These are phyloP conservation scores for Quercus ilex DNA, from an alignment of 306 rosid species.

Conservation along the genomic window DNA sequence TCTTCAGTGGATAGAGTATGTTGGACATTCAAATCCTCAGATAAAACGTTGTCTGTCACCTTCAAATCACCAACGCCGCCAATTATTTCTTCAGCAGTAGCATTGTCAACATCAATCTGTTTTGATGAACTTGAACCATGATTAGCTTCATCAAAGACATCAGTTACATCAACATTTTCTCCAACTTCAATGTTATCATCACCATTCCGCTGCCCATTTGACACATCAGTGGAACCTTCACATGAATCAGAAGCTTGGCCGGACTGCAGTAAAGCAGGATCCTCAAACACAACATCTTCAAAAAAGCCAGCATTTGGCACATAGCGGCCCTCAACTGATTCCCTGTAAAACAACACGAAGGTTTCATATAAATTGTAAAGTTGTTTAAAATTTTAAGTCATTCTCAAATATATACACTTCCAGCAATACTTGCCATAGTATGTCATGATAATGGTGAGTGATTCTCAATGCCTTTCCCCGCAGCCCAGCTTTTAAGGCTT, in stretches of 20 bases:
- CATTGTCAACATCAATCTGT: conserved; percentile 22
- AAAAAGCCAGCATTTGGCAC: conserved; percentile 93
- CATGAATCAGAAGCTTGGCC: conserved; percentile 37
- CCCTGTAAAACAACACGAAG: conserved; percentile 51
- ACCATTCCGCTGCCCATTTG: conserved; percentile 32
- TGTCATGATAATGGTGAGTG: conserved; percentile 79
- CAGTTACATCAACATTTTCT: conserved; percentile 37
- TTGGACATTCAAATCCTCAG: conserved; percentile 45
- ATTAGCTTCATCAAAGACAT: conserved; percentile 31
- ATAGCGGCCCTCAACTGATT: conserved; percentile 56
- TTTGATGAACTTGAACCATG: conserved; percentile 10
- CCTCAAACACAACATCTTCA: conserved; percentile 80
- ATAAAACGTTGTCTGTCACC: conserved; percentile 44
- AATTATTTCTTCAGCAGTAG: conserved; percentile 37
- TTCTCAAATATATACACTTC: conserved; percentile 13
- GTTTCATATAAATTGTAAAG: conserved; percentile 5
- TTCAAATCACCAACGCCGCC: conserved; percentile 49
- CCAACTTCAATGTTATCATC: conserved; percentile 20
- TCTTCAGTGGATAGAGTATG: conserved; percentile 62
- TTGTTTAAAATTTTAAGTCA: not conserved
- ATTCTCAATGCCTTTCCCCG: conserved; percentile 90
- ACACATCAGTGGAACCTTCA: conserved; percentile 35
- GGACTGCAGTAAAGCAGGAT: conserved; percentile 54
- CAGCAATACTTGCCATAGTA: conserved; percentile 69
- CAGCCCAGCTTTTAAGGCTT: conserved; percentile 77